phyloP scores from a whole-genome alignment of 2,329 filamentous ascomycete genomes.

The Aspergillus unguis region DNA sequence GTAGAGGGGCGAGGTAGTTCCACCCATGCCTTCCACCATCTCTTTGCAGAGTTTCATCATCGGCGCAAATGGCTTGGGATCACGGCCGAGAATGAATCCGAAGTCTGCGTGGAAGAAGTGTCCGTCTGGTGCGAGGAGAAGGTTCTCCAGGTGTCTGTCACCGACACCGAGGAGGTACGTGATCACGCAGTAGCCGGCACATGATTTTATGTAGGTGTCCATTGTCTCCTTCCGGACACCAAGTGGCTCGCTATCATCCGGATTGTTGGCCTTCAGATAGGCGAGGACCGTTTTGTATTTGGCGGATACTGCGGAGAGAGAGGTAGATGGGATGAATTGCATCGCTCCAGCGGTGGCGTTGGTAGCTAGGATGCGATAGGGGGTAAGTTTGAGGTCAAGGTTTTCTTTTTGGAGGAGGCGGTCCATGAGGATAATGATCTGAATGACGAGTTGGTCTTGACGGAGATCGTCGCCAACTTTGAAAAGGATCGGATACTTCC shows the following conservation, averaged over 20 bases:
- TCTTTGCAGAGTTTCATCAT: slow-evolving; percentile 96
- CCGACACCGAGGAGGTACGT: slow-evolving; percentile 96
- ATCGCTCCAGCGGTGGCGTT: slow-evolving; percentile 84
- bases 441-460: slow-evolving; percentile 95
- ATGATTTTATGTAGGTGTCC: slow-evolving; percentile 93
- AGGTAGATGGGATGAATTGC: slow-evolving; percentile 87
- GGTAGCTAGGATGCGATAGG: slow-evolving; percentile 94
- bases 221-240: slow-evolving; percentile 88
- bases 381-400: slow-evolving; percentile 87
- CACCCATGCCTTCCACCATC: slow-evolving; percentile 99
- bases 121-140: slow-evolving; percentile 81
- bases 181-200: slow-evolving; percentile 96
- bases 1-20: slow-evolving; percentile 75
- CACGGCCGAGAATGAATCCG: slow-evolving; percentile 93
- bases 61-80: slow-evolving; percentile 95
- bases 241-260: slow-evolving; percentile 74
- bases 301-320: slow-evolving; percentile 74
- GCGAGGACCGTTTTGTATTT: slow-evolving; percentile 78
- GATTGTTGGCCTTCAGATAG: slow-evolving; percentile 86
- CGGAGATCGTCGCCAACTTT: slow-evolving; percentile 95
- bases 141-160: slow-evolving; percentile 91
- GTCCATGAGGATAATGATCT: slow-evolving; percentile 97
- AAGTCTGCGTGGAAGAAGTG: slow-evolving; percentile 99
- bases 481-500: slow-evolving; percentile 89
- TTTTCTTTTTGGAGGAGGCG: slow-evolving; percentile 94